Percentiles rank a stretch among this genome's conserved stretches.
Evolutionary conservation across 345 rosid species (phyloP).

Genomic region (Psidium friedrichsthalianum): DNA sequence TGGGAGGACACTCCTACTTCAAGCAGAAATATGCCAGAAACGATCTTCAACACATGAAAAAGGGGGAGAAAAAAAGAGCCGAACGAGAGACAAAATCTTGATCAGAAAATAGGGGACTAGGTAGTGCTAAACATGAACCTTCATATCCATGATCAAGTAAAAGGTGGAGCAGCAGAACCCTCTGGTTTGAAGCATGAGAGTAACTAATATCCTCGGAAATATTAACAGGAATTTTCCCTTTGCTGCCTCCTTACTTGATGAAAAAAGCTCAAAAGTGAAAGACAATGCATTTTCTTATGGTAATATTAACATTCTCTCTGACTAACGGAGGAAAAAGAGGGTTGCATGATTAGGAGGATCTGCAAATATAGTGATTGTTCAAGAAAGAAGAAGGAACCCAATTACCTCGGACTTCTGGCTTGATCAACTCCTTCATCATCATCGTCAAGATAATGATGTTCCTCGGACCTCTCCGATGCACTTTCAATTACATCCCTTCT

Average conservation of each 20-base stretch:
- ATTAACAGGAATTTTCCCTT: neutral
- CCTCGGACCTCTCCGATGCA: constrained; percentile 84
- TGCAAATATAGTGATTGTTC: neutral
- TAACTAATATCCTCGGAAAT: neutral
- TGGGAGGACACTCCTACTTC: neutral
- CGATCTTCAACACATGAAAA: neutral
- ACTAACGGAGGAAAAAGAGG: neutral
- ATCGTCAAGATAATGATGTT: constrained; percentile 49
- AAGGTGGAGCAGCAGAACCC: neutral
- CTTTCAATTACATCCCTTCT: constrained; percentile 65
- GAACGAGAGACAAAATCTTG: neutral
- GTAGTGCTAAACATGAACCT: neutral
- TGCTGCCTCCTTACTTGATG: neutral
- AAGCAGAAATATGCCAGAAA: neutral
- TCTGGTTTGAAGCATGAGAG: neutral
- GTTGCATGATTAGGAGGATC: neutral
- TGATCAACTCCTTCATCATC: constrained; percentile 92
- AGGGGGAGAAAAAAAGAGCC: neutral
- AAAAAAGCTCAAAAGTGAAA: neutral
- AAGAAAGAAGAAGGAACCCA: neutral
- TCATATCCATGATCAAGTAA: neutral
- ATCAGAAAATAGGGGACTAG: neutral
- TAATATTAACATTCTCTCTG: neutral
- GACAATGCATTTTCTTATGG: neutral
- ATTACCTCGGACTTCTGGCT: constrained; percentile 59